phyloP scores from a whole-genome alignment of 2,329 filamentous ascomycete species.

The Stemphylium beticola region DNA sequence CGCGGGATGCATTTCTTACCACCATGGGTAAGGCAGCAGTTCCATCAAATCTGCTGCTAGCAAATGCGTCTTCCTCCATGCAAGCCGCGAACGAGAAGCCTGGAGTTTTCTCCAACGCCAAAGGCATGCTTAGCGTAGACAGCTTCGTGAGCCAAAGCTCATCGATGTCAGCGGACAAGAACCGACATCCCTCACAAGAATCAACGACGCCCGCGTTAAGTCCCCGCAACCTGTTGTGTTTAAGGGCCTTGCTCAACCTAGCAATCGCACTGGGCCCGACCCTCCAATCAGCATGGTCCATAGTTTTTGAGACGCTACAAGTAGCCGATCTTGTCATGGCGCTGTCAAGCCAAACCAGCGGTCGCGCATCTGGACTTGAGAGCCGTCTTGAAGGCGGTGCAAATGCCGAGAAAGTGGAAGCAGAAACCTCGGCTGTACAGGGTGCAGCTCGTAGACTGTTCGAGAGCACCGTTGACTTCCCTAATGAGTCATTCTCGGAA shows the following conservation, averaged over 20 bases:
- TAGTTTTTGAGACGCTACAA: conserved; percentile 88
- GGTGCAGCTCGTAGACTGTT: conserved; percentile 84
- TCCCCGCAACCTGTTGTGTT: conserved; percentile 86
- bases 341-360: conserved; percentile 38
- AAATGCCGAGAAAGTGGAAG: conserved; percentile 59
- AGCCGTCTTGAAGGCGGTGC: conserved; percentile 31
- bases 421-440: conserved; percentile 87
- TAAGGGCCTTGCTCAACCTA: conserved; percentile 90
- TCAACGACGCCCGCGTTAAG: conserved; percentile 64
- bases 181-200: conserved; percentile 65
- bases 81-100: conserved; percentile 57
- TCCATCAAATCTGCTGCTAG: conserved; percentile 70
- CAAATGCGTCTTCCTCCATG: conserved; percentile 45
- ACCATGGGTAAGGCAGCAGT: conserved; percentile 93
- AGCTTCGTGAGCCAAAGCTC: conserved; percentile 67
- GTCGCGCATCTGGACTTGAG: conserved; percentile 24
- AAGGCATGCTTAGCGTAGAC: conserved; percentile 76
- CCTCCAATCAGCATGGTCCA: conserved; percentile 83
- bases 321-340: conserved; percentile 87
- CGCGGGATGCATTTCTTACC: conserved; percentile 91
- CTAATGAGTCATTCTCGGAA: conserved; percentile 78
- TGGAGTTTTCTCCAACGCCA: conserved; percentile 72
- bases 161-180: conserved; percentile 60
- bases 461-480: conserved; percentile 91
- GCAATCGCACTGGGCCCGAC: conserved; percentile 94